Evolutionary conservation across 176 grass and related monocot genomes (phyloP).

Genomic region (barley (Hordeum vulgare)): DNA sequence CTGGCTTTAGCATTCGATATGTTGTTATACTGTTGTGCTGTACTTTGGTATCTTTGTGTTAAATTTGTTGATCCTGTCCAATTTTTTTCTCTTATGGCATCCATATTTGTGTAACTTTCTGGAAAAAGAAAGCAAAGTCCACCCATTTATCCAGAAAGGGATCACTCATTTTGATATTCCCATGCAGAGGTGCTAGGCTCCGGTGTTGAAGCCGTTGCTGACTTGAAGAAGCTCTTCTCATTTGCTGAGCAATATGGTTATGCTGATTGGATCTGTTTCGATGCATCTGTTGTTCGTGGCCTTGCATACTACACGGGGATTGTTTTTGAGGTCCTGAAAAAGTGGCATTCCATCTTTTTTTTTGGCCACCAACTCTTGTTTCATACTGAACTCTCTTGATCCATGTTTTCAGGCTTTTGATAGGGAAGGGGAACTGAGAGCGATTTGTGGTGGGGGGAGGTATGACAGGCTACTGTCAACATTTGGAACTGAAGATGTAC

Average conservation of each 20-base stretch:
- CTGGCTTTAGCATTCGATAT: too few relatives aligned
- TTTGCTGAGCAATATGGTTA: slow-evolving; percentile 78
- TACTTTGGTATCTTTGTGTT: too few relatives aligned
- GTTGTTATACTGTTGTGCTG: too few relatives aligned
- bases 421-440: not conserved
- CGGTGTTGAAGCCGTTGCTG: slow-evolving; percentile 61
- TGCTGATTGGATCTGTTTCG: slow-evolving; percentile 83
- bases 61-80: too few relatives aligned
- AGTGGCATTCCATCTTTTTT: not conserved
- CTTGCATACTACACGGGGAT: slow-evolving; percentile 92
- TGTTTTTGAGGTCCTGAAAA: slow-evolving; percentile 62
- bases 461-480: slow-evolving; percentile 5
- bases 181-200: slow-evolving; percentile 61
- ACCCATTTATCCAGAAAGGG: too few relatives aligned
- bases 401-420: slow-evolving; percentile 16
- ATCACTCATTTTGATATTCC: too few relatives aligned
- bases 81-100: too few relatives aligned
- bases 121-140: too few relatives aligned
- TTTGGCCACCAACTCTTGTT: not conserved
- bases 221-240: slow-evolving; percentile 78
- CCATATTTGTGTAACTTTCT: too few relatives aligned
- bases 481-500: slow-evolving; percentile 91
- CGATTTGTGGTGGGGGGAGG: slow-evolving; percentile 10
- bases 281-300: slow-evolving; percentile 86
- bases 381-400: not conserved